Evolutionary conservation across 2,329 filamentous ascomycete genomes (phyloP), one percentile per base, ranked within the genome.

Genomic region (Lithohypha guttulata): DNA sequence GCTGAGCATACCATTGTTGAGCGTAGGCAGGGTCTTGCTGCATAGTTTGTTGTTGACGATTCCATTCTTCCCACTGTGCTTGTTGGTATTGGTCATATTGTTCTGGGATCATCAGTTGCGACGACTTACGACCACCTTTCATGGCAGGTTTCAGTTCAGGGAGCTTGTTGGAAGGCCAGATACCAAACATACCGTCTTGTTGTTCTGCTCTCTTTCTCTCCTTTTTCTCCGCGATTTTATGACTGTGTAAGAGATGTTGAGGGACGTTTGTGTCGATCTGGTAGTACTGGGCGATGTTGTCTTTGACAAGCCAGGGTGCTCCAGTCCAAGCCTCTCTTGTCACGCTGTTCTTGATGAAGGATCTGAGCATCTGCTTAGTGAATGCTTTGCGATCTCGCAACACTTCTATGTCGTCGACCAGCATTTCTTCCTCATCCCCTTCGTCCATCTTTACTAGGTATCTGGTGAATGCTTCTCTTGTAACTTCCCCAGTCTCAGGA

Each of bases 271-370:
- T 86, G 45, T 85, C 80, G 46, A 98, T 91, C 46, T 84, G 79
- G 59, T 91, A 94, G 46, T 79, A 73, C 31, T 77, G 75, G 1
- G 91, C 91, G 43, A 93, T 78, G 39, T 85, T 79, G 23, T 81
- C 73, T 62, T 93, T 95, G 13, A 96, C 89, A 40, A 93, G 66
- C 91, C 91, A 98, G 0, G 91, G 89, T 0, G 91, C 91, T n/a
- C 89, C 89, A 44, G 79, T 89, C 85, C 87, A 96, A 3, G 85
- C 76, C 55, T 96, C 91, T 45, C 89, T 71, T 2, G 79, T 81
- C n/a, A 95, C 81, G 0, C 86, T 91, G 60, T 93, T 87, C 58
- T 94, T 94, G 48, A 98, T 84, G 50, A 95, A 98, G 4, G 86
- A 85, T 22, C 89, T 79, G 27, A 98, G 69, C 59, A 95, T 87